phyloP scores from a whole-genome alignment of 805 yeast species.

The Wickerhamomyces sydowiorum region DNA sequence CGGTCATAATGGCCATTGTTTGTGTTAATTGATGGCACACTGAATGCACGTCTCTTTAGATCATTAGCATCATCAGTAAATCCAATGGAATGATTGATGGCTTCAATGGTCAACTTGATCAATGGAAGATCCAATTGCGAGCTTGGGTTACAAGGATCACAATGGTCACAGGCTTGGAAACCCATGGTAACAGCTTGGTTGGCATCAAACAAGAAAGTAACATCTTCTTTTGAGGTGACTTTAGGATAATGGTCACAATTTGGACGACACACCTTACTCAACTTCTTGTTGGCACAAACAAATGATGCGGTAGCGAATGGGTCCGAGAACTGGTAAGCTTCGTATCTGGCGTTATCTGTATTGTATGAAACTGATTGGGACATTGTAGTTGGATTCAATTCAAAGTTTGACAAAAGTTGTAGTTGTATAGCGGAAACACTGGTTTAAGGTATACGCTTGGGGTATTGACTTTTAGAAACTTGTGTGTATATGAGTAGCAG shows the following conservation, averaged over 20 bases:
- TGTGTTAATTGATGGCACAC: conserved; percentile 17
- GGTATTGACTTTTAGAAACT: no score
- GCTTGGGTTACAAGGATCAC: conserved; percentile 41
- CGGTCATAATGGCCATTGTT: conserved; percentile 12
- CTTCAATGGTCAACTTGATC: conserved; percentile 44
- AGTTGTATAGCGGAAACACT: not conserved
- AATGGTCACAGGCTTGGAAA: conserved; percentile 44
- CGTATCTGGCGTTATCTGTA: conserved; percentile 36
- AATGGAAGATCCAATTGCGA: conserved; percentile 15
- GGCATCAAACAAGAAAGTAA: conserved; percentile 36
- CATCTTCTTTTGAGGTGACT: conserved; percentile 33
- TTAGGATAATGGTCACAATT: conserved; percentile 50
- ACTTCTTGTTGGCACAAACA: conserved; percentile 40
- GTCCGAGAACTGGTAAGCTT: conserved; percentile 59
- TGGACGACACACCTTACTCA: conserved; percentile 54
- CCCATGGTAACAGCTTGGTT: conserved; percentile 40
- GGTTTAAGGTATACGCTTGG: no score
- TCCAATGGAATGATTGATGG: conserved; percentile 53
- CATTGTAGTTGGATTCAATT: not conserved
- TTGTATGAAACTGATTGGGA: conserved; percentile 3
- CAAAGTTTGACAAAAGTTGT: not conserved
- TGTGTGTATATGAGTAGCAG: no score
- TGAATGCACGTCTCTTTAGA: conserved; percentile 18
- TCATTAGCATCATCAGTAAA: conserved; percentile 28
- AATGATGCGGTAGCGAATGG: conserved; percentile 61